These are phyloP conservation scores for Mayamaea pseudoterrestris DNA, from an alignment of 108 stramenopile species.

Conservation along the genomic window DNA sequence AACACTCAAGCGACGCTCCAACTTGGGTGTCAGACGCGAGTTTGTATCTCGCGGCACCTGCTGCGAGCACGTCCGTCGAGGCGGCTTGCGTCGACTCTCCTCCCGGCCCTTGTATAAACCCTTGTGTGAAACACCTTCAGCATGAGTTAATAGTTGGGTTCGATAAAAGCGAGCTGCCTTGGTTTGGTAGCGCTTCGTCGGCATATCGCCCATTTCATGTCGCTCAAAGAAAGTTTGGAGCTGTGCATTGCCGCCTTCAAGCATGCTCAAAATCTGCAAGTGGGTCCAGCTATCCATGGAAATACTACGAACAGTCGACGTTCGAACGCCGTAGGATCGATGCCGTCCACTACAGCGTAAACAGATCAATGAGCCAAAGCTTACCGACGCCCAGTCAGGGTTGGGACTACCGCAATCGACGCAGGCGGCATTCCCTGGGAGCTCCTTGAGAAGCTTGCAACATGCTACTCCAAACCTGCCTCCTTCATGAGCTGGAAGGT, in stretches of 20 bases:
- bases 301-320: conserved; percentile 43
- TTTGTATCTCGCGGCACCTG: too few species aligned
- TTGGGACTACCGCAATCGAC: conserved; percentile 52
- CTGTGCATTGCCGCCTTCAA: conserved; percentile 55
- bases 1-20: too few species aligned
- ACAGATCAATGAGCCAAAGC: conserved; percentile 64
- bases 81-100: too few species aligned
- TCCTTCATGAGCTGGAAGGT: too few species aligned
- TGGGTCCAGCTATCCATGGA: conserved; percentile 60
- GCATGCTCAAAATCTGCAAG: conserved; percentile 31
- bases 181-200: conserved; percentile 41
- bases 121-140: conserved; percentile 12
- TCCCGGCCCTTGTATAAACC: conserved; percentile 55
- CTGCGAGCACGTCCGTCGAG: too few species aligned
- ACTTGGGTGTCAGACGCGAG: too few species aligned
- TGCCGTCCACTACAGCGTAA: conserved; percentile 67
- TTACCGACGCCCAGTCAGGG: conserved; percentile 72
- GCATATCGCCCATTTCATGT: conserved; percentile 11
- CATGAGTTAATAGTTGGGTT: conserved; percentile 37
- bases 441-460: too few species aligned
- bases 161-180: conserved; percentile 66
- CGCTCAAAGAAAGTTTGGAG: conserved; percentile 34
- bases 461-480: too few species aligned
- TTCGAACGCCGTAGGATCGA: conserved; percentile 66
- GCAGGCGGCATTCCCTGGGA: conserved; percentile 40